phyloP scores from a whole-genome alignment of 495 filamentous ascomycete genomes.

The Jackrogersella multiformis region DNA sequence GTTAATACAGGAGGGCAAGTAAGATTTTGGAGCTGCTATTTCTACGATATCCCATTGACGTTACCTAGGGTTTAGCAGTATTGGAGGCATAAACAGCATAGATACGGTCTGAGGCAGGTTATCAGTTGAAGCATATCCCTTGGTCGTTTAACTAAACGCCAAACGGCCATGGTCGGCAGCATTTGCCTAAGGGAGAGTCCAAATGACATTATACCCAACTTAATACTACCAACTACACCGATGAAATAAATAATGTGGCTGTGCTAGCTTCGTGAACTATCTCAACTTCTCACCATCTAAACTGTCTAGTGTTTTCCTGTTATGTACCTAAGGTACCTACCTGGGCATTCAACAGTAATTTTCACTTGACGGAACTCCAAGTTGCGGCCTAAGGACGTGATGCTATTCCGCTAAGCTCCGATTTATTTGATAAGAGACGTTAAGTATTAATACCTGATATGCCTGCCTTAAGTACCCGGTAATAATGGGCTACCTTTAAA shows the following conservation, averaged over 20 bases:
- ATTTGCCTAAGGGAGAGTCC: neutral
- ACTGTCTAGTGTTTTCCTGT: too few relatives aligned
- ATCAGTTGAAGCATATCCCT: conserved; percentile 6
- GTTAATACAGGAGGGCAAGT: neutral
- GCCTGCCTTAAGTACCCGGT: neutral
- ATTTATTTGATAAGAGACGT: conserved; percentile 6
- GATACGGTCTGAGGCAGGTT: neutral
- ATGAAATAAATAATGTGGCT: neutral
- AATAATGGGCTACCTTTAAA: too few relatives aligned
- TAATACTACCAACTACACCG: conserved; percentile 5
- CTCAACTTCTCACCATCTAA: neutral
- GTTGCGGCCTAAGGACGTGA: neutral
- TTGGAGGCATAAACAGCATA: conserved; percentile 4
- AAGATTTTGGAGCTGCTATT: neutral
- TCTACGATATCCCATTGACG: conserved; percentile 31
- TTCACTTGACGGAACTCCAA: too few relatives aligned
- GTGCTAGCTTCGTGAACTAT: neutral
- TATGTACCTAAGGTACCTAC: neutral
- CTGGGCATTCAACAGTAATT: too few relatives aligned
- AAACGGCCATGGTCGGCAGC: neutral
- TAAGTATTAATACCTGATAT: conserved; percentile 16
- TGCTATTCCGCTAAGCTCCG: neutral
- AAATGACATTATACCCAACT: conserved; percentile 11
- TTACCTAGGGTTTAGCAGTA: conserved; percentile 17
- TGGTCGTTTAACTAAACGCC: neutral